phyloP scores from a whole-genome alignment of 805 yeast genomes.

The Vanderwaltozyma tropicalis region DNA sequence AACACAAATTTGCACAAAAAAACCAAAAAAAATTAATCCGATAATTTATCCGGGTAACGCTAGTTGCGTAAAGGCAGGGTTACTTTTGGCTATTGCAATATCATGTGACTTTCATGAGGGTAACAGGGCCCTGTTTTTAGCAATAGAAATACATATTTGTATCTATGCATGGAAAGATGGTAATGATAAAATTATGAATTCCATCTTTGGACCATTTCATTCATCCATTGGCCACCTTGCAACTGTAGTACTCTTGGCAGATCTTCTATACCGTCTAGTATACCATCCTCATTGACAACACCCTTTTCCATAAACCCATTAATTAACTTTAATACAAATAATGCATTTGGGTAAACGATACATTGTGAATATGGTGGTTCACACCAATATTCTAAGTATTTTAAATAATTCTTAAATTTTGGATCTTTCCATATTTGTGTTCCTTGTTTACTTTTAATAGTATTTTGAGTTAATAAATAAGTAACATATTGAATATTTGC shows the following conservation, averaged over 20 bases:
- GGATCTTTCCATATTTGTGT: conserved; percentile 44
- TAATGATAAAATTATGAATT: conserved; percentile 1
- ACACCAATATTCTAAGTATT: conserved; percentile 84
- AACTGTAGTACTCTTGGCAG: conserved; percentile 39
- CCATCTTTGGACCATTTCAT: conserved; percentile 73
- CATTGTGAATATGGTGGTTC: conserved; percentile 46
- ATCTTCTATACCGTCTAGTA: conserved; percentile 41
- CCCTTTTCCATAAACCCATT: conserved; percentile 24
- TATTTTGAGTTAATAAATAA: conserved; percentile 65
- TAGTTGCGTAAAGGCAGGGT: no score
- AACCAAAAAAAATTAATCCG: no score
- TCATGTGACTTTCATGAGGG: no score
- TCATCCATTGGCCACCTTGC: conserved; percentile 36
- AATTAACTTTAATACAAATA: conserved; percentile 62
- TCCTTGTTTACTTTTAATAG: neutral
- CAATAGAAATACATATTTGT: no score
- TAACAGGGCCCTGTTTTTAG: no score
- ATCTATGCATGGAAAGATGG: no score
- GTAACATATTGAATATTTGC: conserved; percentile 84
- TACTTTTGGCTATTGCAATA: no score
- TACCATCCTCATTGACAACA: conserved; percentile 34
- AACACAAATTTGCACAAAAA: no score
- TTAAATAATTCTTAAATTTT: conserved; percentile 61
- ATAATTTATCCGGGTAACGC: no score
- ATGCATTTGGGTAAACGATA: conserved; percentile 68